Base-by-base conservation (phyloP, 2,329 filamentous ascomycete genomes). In the Paraphoma chrysanthemicola region DNA sequence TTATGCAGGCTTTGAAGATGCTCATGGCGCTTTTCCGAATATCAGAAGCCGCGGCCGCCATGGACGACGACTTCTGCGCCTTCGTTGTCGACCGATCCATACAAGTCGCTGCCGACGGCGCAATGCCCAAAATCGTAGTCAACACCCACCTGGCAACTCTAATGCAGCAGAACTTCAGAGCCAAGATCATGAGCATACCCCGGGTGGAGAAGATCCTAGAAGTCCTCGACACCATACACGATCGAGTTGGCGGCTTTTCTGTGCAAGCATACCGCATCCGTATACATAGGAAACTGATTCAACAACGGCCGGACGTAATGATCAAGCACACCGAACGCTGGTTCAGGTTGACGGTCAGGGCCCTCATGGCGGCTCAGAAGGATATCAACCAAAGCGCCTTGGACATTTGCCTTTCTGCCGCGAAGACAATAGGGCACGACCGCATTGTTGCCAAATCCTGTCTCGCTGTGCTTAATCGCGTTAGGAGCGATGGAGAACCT, bases 51-150 rank as follows among this genome's bases (percentile, higher is more conserved):
- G 86, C 88, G 5, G 85, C 86, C 1, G 85, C 86, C 14, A 82
- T 98, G 42, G 84, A 90, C 11, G 87, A 88, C 52, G 92, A 97
- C 29, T 96, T 97, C 72, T 88, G 88, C 51, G 77, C 86, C 14
- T 95, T 92, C 72, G 83, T 97, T 51, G 79, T 97, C 39, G 93
- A 98, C 54, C 88, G 93, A 62, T 88, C 89, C 50, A 91, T 96
- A 58, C 85, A 85, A 46, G 86, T 86, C 9, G 87, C 97, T 50
- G 86, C 91, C 66, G 88, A 94, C 57, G 73, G 82, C 3, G 80
- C 83, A 4, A 80, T 86, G 14, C 86, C 93, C 0, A 98, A 98
- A 68, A 88, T 91, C 14, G 81, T 96, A 9, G 82, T 90, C 30
- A 90, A 90, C 36, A 88, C 91, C 64, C 84, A 96, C 64, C 88